Percentiles rank a stretch among this genome's conserved stretches.
These are phyloP conservation scores for Selenicereus undatus DNA, from an alignment of 148 eudicot species.

Conservation along the genomic window DNA sequence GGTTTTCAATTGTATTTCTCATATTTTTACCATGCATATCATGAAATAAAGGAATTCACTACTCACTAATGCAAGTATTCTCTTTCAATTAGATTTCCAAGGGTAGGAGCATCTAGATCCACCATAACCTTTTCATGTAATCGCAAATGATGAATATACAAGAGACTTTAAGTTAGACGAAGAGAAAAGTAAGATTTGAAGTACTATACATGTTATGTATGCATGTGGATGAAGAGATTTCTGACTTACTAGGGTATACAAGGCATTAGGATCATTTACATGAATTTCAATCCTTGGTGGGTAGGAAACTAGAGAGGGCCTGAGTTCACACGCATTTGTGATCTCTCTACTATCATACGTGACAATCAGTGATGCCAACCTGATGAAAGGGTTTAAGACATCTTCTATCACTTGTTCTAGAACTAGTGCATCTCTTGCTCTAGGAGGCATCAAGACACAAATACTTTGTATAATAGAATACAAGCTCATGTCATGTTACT, in stretches of 20 bases:
- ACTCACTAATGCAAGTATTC: slow-evolving; percentile 1
- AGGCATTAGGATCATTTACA: slow-evolving; percentile 47
- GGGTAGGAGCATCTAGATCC: background rate
- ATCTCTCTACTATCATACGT: slow-evolving; percentile 31
- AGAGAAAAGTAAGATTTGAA: background rate
- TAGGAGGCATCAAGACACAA: background rate
- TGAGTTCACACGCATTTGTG: slow-evolving; percentile 31
- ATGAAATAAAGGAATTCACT: background rate
- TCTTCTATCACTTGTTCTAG: slow-evolving; percentile 67
- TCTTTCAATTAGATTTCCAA: background rate
- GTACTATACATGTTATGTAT: background rate
- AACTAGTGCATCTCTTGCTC: slow-evolving; percentile 55
- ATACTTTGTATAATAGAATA: background rate
- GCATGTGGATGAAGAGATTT: background rate
- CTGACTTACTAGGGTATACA: slow-evolving; percentile 53
- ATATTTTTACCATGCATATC: no score
- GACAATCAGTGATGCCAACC: slow-evolving; percentile 35
- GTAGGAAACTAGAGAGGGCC: slow-evolving; percentile 36
- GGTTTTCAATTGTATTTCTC: no score
- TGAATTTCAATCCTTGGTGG: slow-evolving; percentile 56
- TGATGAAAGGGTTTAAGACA: slow-evolving; percentile 56
- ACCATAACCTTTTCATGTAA: background rate
- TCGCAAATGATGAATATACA: background rate
- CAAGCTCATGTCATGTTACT: background rate
- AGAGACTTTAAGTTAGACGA: background rate